Evolutionary conservation across 371 early-diverging fungal genomes (phyloP), one percentile per base, ranked within the genome.

Genomic region (Actinomortierella wolfii): DNA sequence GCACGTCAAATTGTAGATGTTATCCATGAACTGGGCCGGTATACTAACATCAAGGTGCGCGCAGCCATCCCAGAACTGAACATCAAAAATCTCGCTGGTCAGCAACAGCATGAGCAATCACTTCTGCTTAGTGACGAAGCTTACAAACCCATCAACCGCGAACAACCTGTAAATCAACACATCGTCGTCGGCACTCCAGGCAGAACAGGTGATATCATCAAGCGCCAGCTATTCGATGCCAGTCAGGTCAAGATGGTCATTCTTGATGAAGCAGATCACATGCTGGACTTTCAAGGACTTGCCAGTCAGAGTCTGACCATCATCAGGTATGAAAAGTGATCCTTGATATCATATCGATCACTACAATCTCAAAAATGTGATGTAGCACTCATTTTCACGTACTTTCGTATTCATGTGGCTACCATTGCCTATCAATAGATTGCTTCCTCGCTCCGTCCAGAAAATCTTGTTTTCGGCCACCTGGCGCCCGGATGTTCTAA

Each of bases 391-490:
- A 9, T n/a, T n/a, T n/a, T n/a, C n/a, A n/a, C n/a, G n/a, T n/a
- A n/a, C n/a, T n/a, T n/a, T n/a, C n/a, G n/a, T n/a, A n/a, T n/a
- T n/a, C n/a, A n/a, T n/a, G n/a, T n/a, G n/a, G n/a, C n/a, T n/a
- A n/a, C n/a, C n/a, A n/a, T n/a, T n/a, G n/a, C n/a, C n/a, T 42
- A 26, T 47, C 41, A 23, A 34, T 67, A 88, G 87, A 50, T 18
- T 76, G 21, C 79, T 94, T 62, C 89, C 84, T 43, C 77, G 57
- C 28, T 64, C 51, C 2, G 81, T 85, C 63, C 98, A 98, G 66
- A 80, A 93, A 24, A 83, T 95, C 11, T 80, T 98, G 51, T 99
- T 99, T 71, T 97, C 97, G 14, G 99, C 99, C 6, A 99, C 99
- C 1, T 99, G 93, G 82, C 86, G 93, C 3, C 86, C 86, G 1